Evolutionary conservation across 75 land plant species (phyloP).

Genomic region (Selaginella moellendorffii): DNA sequence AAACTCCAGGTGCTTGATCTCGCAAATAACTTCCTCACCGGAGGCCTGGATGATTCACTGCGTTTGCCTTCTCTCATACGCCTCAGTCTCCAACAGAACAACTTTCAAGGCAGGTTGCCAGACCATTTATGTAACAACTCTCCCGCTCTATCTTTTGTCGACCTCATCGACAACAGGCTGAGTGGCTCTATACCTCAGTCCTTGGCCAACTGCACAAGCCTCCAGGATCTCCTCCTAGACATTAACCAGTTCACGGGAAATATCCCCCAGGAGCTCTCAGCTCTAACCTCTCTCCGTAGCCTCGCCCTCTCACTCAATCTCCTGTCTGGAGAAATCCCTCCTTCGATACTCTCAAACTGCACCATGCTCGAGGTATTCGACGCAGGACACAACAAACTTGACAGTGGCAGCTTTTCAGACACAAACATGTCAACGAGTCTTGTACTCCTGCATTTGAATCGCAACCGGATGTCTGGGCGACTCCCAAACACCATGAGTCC

Average conservation of each 20-base stretch:
- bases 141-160: too few species aligned
- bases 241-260: not conserved
- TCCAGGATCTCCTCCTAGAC: not conserved
- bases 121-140: too few species aligned
- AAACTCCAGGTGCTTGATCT: constrained; percentile 21
- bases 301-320: not conserved
- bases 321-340: not conserved
- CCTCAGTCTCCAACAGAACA: not conserved
- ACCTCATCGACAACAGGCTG: too few species aligned
- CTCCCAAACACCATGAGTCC: constrained; percentile 47
- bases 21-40: constrained; percentile 38
- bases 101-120: not conserved
- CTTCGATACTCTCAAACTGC: not conserved
- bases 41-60: constrained; percentile 4
- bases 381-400: constrained; percentile 31
- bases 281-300: not conserved
- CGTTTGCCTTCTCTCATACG: not conserved
- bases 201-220: not conserved
- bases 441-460: constrained; percentile 32
- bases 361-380: not conserved
- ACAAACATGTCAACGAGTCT: constrained; percentile 45
- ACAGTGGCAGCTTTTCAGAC: constrained; percentile 42
- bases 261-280: not conserved
- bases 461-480: constrained; percentile 38
- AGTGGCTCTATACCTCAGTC: too few species aligned